These are phyloP conservation scores for Penicillium atrosanguineum DNA, from an alignment of 495 filamentous ascomycete genomes.

Conservation along the genomic window DNA sequence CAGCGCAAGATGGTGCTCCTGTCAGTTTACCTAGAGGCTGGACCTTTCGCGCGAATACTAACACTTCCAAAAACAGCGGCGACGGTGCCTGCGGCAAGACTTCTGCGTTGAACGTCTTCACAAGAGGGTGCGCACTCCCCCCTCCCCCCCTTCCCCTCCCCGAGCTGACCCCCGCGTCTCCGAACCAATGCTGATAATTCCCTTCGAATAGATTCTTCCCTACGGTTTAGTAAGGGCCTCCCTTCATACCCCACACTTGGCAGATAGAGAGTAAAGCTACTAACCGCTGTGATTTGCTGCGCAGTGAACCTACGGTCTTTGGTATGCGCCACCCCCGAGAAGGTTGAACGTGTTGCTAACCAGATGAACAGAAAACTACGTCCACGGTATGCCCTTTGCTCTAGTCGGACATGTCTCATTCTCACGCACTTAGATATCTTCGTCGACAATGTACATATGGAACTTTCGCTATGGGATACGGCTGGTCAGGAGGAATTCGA, in stretches of 20 bases:
- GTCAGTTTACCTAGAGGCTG: slow-evolving; percentile 52
- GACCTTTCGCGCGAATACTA: slow-evolving; percentile 8
- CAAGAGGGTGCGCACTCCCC: slow-evolving; percentile 70
- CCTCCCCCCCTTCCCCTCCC: slow-evolving; percentile 13
- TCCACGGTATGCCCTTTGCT: slow-evolving; percentile 68
- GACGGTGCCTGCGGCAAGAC: slow-evolving; percentile 99
- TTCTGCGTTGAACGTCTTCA: slow-evolving; percentile 96
- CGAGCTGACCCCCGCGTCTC: slow-evolving; percentile 4
- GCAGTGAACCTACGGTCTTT: slow-evolving; percentile 92
- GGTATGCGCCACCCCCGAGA: slow-evolving; percentile 41
- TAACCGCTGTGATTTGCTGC: slow-evolving; percentile 23
- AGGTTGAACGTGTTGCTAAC: slow-evolving; percentile 27
- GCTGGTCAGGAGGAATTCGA: slow-evolving; percentile 99
- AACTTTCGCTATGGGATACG: slow-evolving; percentile 96
- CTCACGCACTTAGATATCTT: slow-evolving; percentile 73
- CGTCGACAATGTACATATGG: slow-evolving; percentile 94
- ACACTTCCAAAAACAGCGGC: slow-evolving; percentile 55
- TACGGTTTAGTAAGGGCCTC: slow-evolving; percentile 76
- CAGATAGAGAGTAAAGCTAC: slow-evolving; percentile 5
- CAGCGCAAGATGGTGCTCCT: slow-evolving; percentile 97
- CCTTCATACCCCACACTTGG: not conserved
- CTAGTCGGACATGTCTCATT: not conserved
- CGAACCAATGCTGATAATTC: slow-evolving; percentile 17
- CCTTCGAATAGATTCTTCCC: slow-evolving; percentile 75
- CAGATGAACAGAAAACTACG: slow-evolving; percentile 77